These are phyloP conservation scores for Pezicula carpinea DNA, from an alignment of 2,329 filamentous ascomycete genomes.

Conservation along the genomic window DNA sequence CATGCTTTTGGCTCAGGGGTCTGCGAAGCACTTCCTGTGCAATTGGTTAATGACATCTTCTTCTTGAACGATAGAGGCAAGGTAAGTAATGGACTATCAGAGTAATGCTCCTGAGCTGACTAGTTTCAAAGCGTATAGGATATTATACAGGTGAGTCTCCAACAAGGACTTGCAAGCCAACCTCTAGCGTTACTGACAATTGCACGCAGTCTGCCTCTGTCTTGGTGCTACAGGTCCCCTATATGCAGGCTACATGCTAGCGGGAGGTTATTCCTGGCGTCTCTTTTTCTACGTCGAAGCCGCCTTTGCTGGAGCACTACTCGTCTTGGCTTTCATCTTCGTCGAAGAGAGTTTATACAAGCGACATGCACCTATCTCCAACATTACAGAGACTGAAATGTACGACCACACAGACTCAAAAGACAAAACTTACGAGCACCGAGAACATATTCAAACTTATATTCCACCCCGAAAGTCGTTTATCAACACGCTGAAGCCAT, in stretches of 20 bases:
- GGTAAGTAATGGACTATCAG: too few species aligned
- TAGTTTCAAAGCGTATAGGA: constrained; percentile 43
- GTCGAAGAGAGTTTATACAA: constrained; percentile 56
- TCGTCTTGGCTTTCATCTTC: constrained; percentile 48
- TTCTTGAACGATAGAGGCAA: constrained; percentile 39
- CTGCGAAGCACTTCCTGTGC: constrained; percentile 30
- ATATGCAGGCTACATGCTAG: constrained; percentile 57
- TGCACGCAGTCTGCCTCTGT: constrained; percentile 43
- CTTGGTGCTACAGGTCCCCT: constrained; percentile 51
- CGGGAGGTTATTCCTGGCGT: constrained; percentile 52
- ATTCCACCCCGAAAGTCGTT: constrained; percentile 36
- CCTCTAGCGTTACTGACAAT: constrained; percentile 3
- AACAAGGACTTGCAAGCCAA: neutral
- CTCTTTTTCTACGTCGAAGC: constrained; percentile 58
- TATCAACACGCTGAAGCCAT: constrained; percentile 37
- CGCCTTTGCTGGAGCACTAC: constrained; percentile 39
- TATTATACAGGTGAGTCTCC: constrained; percentile 47
- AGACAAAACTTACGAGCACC: constrained; percentile 15
- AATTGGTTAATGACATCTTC: constrained; percentile 38
- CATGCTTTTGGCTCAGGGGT: constrained; percentile 22
- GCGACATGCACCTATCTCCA: constrained; percentile 23
- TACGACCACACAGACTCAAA: constrained; percentile 8
- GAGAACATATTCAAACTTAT: constrained; percentile 19
- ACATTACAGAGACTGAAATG: constrained; percentile 11
- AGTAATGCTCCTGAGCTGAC: too few species aligned